Conservation (phyloP, 768 basidiomycete genomes). For the Piloderma croceum region DNA sequence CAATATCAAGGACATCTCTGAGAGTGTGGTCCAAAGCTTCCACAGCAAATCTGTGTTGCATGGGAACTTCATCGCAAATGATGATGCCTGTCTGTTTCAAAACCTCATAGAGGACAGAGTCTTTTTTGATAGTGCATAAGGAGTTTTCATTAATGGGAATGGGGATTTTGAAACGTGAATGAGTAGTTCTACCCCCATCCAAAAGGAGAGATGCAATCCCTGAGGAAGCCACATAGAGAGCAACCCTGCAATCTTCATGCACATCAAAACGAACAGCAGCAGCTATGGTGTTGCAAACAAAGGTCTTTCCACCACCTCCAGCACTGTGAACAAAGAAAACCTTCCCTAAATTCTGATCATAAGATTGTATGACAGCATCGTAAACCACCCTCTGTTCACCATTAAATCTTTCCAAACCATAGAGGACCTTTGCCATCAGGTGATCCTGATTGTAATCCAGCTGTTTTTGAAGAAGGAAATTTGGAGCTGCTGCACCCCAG, state of each 20-base stretch:
- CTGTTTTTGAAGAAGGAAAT: no score
- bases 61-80: constrained; percentile 41
- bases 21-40: constrained; percentile 39
- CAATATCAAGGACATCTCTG: constrained; percentile 24
- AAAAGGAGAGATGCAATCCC: constrained; percentile 44
- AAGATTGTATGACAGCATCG: constrained; percentile 23
- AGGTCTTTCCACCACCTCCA: no score
- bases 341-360: constrained; percentile 12
- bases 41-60: constrained; percentile 30
- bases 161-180: constrained; percentile 46
- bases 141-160: constrained; percentile 25
- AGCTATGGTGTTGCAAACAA: constrained; percentile 34
- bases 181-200: constrained; percentile 38
- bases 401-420: no score
- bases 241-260: constrained; percentile 23
- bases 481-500: constrained; percentile 13
- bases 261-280: constrained; percentile 25
- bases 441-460: no score
- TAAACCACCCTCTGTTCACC: constrained; percentile 23
- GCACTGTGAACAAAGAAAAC: constrained; percentile 38
- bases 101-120: constrained; percentile 26
- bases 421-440: no score
- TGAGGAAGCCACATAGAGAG: constrained; percentile 46
- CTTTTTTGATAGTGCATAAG: constrained; percentile 30
- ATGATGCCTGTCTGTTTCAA: constrained; percentile 27